Base-by-base conservation (phyloP, 2,329 filamentous ascomycete genomes). In the Pseudogymnoascus sp. region DNA sequence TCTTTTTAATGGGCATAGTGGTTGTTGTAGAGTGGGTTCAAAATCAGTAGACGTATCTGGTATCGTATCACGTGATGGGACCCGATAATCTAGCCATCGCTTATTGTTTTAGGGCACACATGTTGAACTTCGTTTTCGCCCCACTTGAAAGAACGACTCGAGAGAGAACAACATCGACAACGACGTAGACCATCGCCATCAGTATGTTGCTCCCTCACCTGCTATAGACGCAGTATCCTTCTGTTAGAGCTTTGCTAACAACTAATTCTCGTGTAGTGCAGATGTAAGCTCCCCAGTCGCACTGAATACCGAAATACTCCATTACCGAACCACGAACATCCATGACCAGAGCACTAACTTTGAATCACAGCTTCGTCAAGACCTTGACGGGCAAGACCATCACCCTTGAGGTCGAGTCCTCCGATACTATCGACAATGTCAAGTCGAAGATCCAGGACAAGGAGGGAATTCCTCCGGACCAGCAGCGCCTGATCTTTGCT, bases 391-490 rank as follows among this genome's bases (percentile, higher is more conserved):
- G 94, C 82, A 97, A 97, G 90, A 97, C 93, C 80, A 97, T 97
- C 86, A 97, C 94, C 81, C 89, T 97, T 75, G 93, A 97, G 88
- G 92, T 97, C 79, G 93, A 97, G 88, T 96, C 92, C 76, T 91
- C 87, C 77, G 93, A 97, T 82, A 97, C 93, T 75, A 97, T 97
- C 84, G 93, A 97, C 87, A 97, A 97, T 87, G 93, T 97, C 81
- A 97, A 97, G 88, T 88, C 87, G 83, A 97, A 97, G 89, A 97
- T 97, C 80, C 93, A 97, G 84, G 92, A 97, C 82, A 97, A 97
- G 89, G 93, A 97, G 84, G 93, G 93, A 74, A 97, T 97, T 72
- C 93, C 93, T 74, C 92, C 92, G 70, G 93, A 97, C 81, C 92
- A 97, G 81, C 93, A 97, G 86, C 92, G 93, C 76, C 80, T 97